These are phyloP conservation scores for Solanum neorickii DNA, from an alignment of 257 asterid genomes.

Conservation along the genomic window DNA sequence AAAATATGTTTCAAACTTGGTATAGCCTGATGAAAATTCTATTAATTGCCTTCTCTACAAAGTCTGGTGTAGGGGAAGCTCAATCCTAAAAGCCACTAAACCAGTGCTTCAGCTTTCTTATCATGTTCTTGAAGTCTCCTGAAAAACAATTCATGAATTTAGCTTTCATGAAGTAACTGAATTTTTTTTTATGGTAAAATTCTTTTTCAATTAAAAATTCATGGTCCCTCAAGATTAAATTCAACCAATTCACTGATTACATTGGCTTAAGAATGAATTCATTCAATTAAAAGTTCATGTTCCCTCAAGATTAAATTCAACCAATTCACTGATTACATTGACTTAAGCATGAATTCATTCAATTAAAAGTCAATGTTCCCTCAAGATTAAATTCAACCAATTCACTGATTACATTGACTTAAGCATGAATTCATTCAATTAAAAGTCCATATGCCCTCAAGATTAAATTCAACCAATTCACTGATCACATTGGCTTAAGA, in stretches of 20 bases:
- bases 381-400: neutral
- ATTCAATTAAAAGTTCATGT: no score
- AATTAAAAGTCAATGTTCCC: no score
- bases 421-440: neutral
- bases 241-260: neutral
- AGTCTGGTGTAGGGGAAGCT: neutral
- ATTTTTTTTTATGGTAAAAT: neutral
- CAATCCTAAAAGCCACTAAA: neutral
- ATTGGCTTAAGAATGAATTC: neutral
- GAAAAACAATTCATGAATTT: neutral
- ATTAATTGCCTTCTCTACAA: constrained; percentile 15
- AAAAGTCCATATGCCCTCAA: neutral
- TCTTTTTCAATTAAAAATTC: neutral
- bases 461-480: neutral
- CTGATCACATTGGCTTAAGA: neutral
- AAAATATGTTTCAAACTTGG: constrained; percentile 4
- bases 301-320: neutral
- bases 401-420: no score
- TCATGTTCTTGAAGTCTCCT: neutral
- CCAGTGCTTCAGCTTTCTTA: neutral
- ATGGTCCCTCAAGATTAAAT: neutral
- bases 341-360: neutral
- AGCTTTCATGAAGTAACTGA: neutral
- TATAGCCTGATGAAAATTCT: constrained; percentile 10
- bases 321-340: neutral